Evolutionary conservation across 805 yeast species (phyloP).

Genomic region (Monosporozyma siamensis): DNA sequence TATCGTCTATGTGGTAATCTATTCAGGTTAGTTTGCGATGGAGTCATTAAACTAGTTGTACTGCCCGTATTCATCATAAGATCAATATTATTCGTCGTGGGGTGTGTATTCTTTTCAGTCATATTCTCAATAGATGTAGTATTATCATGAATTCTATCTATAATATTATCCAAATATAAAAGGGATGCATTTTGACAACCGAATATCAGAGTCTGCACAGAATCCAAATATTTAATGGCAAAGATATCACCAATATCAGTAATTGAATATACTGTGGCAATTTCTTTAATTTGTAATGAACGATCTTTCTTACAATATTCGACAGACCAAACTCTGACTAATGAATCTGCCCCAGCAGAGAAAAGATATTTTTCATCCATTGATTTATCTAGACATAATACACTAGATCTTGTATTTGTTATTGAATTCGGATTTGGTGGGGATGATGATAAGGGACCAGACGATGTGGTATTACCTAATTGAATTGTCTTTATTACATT

Average conservation of each 20-base stretch:
- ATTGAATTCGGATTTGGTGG: constrained; percentile 4
- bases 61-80: background rate
- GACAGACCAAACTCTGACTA: constrained; percentile 78
- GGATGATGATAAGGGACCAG: background rate
- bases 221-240: constrained; percentile 61
- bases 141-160: constrained; percentile 14
- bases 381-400: constrained; percentile 55
- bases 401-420: constrained; percentile 33
- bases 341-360: constrained; percentile 84
- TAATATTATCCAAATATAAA: constrained; percentile 49
- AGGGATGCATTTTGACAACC: constrained; percentile 93
- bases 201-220: constrained; percentile 53
- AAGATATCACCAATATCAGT: constrained; percentile 92
- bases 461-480: constrained; percentile 35
- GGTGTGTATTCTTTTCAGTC: background rate
- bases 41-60: background rate
- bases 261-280: constrained; percentile 72
- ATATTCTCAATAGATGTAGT: constrained; percentile 1
- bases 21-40: constrained; percentile 22
- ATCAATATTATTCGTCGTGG: background rate
- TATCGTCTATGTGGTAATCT: constrained; percentile 57
- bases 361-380: constrained; percentile 50
- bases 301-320: constrained; percentile 17
- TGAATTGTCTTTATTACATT: constrained; percentile 37
- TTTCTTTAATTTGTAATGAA: constrained; percentile 29